Percentiles rank a stretch among this genome's conserved stretches.
Evolutionary conservation across 2,329 filamentous ascomycete species (phyloP).

Genomic region (Hymenotorrendiella dingleyae): DNA sequence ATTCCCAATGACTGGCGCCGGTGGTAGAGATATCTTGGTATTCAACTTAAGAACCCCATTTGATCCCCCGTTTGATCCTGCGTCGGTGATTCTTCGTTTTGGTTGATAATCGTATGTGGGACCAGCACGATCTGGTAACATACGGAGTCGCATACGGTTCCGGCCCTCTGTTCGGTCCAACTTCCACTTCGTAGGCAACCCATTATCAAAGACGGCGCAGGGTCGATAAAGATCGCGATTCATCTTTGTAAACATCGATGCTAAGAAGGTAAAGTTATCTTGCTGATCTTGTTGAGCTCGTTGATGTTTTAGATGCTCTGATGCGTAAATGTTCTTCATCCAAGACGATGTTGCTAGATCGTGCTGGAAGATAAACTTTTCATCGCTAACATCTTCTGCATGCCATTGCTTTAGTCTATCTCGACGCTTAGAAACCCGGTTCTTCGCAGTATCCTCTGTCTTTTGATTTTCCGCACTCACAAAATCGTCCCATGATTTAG

Average conservation of each 20-base stretch:
- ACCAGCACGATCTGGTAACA: constrained; percentile 69
- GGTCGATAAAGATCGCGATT: constrained; percentile 72
- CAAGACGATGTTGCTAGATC: constrained; percentile 83
- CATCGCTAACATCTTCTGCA: constrained; percentile 57
- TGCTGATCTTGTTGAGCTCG: constrained; percentile 86
- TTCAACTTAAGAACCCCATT: constrained; percentile 33
- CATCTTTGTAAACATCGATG: constrained; percentile 70
- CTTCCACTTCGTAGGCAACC: constrained; percentile 69
- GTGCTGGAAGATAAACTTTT: constrained; percentile 72
- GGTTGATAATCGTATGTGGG: constrained; percentile 74
- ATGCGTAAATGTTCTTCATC: constrained; percentile 92
- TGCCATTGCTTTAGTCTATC: constrained; percentile 82
- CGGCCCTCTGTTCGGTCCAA: constrained; percentile 92
- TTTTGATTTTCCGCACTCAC: constrained; percentile 74
- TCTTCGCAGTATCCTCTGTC: constrained; percentile 69
- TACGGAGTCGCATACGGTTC: constrained; percentile 86
- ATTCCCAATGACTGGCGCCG: constrained; percentile 9
- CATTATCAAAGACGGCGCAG: constrained; percentile 71
- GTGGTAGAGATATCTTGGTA: constrained; percentile 16
- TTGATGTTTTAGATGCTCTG: constrained; percentile 89
- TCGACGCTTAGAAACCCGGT: constrained; percentile 65
- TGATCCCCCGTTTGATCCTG: constrained; percentile 24
- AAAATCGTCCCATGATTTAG: constrained; percentile 82
- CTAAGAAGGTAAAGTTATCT: constrained; percentile 76
- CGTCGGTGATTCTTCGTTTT: constrained; percentile 60